These are phyloP conservation scores for Quillaja saponaria DNA, from an alignment of 306 rosid genomes.

Conservation along the genomic window DNA sequence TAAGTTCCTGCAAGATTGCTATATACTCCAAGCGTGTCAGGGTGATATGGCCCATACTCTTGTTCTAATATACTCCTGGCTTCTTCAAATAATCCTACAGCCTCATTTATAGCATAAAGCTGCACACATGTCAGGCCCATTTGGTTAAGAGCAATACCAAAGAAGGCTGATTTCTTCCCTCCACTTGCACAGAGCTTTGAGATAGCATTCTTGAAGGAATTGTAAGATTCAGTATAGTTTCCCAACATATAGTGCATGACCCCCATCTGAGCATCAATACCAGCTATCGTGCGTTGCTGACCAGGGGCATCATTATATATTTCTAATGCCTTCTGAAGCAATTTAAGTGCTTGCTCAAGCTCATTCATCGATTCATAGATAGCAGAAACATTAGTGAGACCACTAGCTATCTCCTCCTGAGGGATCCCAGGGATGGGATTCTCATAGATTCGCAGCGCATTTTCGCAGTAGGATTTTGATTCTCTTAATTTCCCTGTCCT, in stretches of 20 bases:
- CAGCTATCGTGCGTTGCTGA: conserved; percentile 77
- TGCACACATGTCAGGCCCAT: conserved; percentile 94
- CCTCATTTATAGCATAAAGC: conserved; percentile 56
- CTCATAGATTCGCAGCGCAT: conserved; percentile 80
- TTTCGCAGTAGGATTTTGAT: conserved; percentile 77
- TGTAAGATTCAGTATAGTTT: conserved; percentile 67
- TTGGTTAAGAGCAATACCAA: conserved; percentile 90
- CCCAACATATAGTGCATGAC: conserved; percentile 75
- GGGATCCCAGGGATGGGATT: conserved; percentile 72
- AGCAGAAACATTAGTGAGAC: conserved; percentile 76
- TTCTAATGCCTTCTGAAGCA: conserved; percentile 64
- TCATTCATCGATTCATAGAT: conserved; percentile 89
- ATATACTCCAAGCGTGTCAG: conserved; percentile 84
- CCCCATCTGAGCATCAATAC: conserved; percentile 97
- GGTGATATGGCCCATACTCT: conserved; percentile 78
- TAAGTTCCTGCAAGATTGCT: conserved; percentile 96
- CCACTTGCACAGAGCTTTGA: conserved; percentile 77
- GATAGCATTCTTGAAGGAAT: conserved; percentile 63
- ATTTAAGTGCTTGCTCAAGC: conserved; percentile 68
- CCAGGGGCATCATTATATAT: conserved; percentile 73
- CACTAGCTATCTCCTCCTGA: conserved; percentile 79
- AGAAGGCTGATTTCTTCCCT: conserved; percentile 81
- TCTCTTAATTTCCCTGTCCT: conserved; percentile 76
- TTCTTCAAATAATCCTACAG: conserved; percentile 78
- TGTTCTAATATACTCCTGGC: conserved; percentile 65